These are phyloP conservation scores for Monilinia laxa DNA, from an alignment of 2,329 filamentous ascomycete genomes.

Conservation along the genomic window DNA sequence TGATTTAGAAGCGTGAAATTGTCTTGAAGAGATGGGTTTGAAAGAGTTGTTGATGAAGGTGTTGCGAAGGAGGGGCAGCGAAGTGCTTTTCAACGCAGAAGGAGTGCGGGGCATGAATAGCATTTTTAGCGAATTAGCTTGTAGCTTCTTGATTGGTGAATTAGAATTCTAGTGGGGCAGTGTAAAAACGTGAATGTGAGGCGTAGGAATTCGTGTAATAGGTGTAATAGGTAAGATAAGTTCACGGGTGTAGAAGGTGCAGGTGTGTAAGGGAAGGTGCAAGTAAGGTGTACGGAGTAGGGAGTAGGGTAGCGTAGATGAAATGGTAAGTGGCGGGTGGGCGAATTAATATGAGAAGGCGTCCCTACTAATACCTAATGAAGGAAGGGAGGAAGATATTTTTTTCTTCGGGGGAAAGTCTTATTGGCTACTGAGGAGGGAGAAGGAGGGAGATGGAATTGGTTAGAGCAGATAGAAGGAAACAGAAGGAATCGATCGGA, in stretches of 20 bases:
- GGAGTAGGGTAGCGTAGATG: no score
- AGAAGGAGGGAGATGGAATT: slow-evolving; percentile 2
- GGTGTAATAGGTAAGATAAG: no score
- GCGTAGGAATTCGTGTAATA: neutral
- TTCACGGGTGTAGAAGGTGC: no score
- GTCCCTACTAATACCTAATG: neutral
- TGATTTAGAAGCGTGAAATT: slow-evolving; percentile 64
- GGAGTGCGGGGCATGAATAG: slow-evolving; percentile 24
- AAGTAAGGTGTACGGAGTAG: no score
- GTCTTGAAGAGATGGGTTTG: slow-evolving; percentile 40
- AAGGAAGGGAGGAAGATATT: neutral
- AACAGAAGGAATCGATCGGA: slow-evolving; percentile 16
- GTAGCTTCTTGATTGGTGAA: slow-evolving; percentile 7
- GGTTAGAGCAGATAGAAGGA: slow-evolving; percentile 2
- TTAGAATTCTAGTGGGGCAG: slow-evolving; percentile 9
- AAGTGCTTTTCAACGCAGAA: slow-evolving; percentile 24
- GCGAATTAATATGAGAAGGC: neutral
- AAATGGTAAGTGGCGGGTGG: neutral
- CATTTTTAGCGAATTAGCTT: slow-evolving; percentile 23
- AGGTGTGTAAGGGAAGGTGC: neutral
- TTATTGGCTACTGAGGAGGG: neutral
- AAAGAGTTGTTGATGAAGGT: slow-evolving; percentile 25
- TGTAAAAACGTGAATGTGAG: slow-evolving; percentile 10
- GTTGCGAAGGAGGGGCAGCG: slow-evolving; percentile 25
- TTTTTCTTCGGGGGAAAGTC: neutral